These are phyloP conservation scores for Vinca minor DNA, from an alignment of 257 asterid species.

Conservation along the genomic window DNA sequence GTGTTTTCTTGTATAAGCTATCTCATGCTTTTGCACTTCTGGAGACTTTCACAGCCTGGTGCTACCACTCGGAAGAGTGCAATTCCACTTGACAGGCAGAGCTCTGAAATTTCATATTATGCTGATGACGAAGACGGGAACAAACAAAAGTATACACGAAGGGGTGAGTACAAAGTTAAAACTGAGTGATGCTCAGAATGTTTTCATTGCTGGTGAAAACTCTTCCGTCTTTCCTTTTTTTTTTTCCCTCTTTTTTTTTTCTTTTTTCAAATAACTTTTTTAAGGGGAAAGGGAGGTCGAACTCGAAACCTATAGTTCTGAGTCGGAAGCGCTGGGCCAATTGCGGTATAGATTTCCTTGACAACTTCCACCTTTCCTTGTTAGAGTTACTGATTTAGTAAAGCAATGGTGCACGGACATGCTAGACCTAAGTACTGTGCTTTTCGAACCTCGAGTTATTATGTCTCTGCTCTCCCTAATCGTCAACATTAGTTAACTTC, in stretches of 20 bases:
- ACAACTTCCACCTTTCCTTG: no score
- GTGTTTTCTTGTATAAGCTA: conserved; percentile 9
- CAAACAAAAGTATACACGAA: conserved; percentile 65
- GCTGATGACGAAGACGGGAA: conserved; percentile 89
- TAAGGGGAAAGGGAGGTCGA: no score
- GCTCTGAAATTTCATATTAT: conserved; percentile 68
- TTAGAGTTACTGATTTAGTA: not conserved
- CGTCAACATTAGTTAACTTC: no score
- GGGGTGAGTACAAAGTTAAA: conserved; percentile 49
- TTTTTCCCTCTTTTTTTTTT: no score
- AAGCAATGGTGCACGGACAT: not conserved
- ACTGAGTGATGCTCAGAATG: not conserved
- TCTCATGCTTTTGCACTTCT: conserved; percentile 2
- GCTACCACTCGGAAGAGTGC: conserved; percentile 75
- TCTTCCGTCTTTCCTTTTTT: not conserved
- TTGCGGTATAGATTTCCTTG: no score
- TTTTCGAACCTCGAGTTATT: no score
- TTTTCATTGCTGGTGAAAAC: not conserved
- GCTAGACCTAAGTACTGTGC: not conserved
- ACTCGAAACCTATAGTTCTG: no score
- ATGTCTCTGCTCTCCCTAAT: not conserved
- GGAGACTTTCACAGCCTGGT: conserved; percentile 46
- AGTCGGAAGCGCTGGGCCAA: no score
- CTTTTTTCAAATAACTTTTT: no score
- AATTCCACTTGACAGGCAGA: conserved; percentile 61